Base-by-base conservation (phyloP, 1,139 yeast genomes). In the Hansenula lynferdii region DNA sequence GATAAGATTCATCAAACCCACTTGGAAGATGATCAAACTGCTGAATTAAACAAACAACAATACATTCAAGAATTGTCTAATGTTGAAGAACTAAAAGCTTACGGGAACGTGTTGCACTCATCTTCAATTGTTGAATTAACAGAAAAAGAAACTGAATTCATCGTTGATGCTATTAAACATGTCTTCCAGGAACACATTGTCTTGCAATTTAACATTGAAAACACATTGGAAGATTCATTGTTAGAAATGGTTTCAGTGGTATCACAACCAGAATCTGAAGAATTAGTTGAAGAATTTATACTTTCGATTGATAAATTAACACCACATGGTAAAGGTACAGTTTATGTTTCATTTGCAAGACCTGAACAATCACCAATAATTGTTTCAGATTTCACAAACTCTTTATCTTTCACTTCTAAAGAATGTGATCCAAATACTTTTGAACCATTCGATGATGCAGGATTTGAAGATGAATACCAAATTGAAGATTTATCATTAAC, bases 381-480 rank as follows among this genome's bases (percentile, higher is more conserved):
- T 30, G 65, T 74, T 8, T 37, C 49, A 8, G 70, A 77, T 1
- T 77, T 92, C 54, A 73, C 78, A 38, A 85, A 85, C 60, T 75
- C 79, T 14, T 70, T 92, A 45, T 75, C 81, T 31, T 92, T 84
- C 66, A 77, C 82, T 19, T 77, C 87, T 41, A 84, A 83, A 62
- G 97, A 90, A 59, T 70, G 85, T 47, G 84, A 87, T 50, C 83
- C 89, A 37, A 73, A 77, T 8, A 83, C 89, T 19, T 82, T 83
- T 26, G 78, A 70, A 48, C 80, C 86, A 41, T 65, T 72, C 36
- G 84, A 75, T 43, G 96, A 86, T 41, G 95, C 85, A 53, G 97
- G 96, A 4, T 87, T 83, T 75, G 83, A 85, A 43, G 98, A 92
- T 61, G 96, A 89, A 62, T 92, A 90, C 64, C 94, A 84, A 58